Conservation (phyloP, 2,329 filamentous ascomycete species). For the Pestalotiopsis sp. region DNA sequence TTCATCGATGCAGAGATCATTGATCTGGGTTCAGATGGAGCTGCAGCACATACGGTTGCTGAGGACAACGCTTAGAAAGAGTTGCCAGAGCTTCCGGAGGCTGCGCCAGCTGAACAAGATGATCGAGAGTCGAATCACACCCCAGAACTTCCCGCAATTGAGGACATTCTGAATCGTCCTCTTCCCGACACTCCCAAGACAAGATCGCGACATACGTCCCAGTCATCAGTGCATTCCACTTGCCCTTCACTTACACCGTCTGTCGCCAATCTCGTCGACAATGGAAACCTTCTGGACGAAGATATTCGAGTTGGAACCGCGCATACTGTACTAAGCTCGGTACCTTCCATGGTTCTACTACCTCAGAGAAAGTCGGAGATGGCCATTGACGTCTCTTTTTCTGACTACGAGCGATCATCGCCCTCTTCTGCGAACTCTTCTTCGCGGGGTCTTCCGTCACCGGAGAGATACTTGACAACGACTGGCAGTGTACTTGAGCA, state of each 20-base stretch:
- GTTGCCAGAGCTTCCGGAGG: constrained; percentile 18
- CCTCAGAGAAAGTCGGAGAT: constrained; percentile 20
- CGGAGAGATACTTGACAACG: constrained; percentile 30
- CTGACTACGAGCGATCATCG: constrained; percentile 32
- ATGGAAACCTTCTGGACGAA: constrained; percentile 34
- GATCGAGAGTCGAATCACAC: constrained; percentile 9
- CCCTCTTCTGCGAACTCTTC: constrained; percentile 25
- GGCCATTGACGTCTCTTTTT: constrained; percentile 26
- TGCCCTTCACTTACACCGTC: constrained; percentile 36
- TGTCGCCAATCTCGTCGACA: constrained; percentile 32
- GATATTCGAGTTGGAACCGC: constrained; percentile 31
- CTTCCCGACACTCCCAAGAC: constrained; percentile 29
- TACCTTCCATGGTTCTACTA: constrained; percentile 30
- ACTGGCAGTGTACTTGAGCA: constrained; percentile 33
- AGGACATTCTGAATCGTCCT: constrained; percentile 26
- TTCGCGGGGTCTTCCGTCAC: constrained; percentile 28
- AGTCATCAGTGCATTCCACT: constrained; percentile 29
- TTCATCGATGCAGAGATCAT: constrained; percentile 15
- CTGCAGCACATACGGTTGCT: background rate
- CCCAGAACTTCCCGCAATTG: constrained; percentile 4
- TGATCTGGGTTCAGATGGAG: background rate
- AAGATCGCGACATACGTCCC: constrained; percentile 26
- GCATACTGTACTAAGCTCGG: constrained; percentile 28
- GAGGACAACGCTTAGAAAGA: constrained; percentile 22
- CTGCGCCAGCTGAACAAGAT: background rate